Conservation (phyloP, 2,329 filamentous ascomycete species). For the Diaporthe citriasiana region DNA sequence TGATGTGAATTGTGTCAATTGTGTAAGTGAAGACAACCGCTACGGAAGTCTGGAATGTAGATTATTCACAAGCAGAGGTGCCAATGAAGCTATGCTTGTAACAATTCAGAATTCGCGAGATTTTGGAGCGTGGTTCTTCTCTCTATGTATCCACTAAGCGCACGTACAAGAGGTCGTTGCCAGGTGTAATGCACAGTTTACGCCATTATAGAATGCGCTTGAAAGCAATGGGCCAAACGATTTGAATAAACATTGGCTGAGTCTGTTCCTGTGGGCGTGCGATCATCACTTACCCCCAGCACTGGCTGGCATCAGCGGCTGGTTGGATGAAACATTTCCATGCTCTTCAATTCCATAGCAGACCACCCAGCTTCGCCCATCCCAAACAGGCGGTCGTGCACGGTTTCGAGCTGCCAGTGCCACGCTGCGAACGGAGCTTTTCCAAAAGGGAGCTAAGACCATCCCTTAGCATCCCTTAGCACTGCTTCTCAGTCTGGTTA, state of each 20-base stretch:
- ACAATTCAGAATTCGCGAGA: neutral
- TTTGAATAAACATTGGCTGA: neutral
- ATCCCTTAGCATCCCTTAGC: slow-evolving; percentile 22
- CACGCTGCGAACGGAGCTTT: slow-evolving; percentile 25
- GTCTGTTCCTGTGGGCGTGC: neutral
- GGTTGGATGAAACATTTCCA: slow-evolving; percentile 17
- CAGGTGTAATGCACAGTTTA: neutral
- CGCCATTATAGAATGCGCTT: neutral
- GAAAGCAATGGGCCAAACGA: neutral
- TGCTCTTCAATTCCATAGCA: neutral
- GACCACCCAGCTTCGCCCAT: slow-evolving; percentile 14
- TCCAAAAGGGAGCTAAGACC: slow-evolving; percentile 30
- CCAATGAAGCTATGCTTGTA: neutral
- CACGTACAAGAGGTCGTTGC: no score
- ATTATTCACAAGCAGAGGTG: neutral
- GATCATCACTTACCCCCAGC: neutral
- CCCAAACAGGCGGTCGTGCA: slow-evolving; percentile 22
- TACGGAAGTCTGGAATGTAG: neutral
- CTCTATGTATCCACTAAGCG: neutral
- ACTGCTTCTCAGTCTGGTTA: slow-evolving; percentile 6
- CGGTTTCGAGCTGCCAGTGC: slow-evolving; percentile 26
- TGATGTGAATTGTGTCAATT: no score
- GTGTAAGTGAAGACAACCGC: neutral
- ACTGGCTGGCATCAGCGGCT: slow-evolving; percentile 1
- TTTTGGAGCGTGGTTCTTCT: no score